These are phyloP conservation scores for Penicillium daleae DNA, from an alignment of 495 filamentous ascomycete genomes.

Conservation along the genomic window DNA sequence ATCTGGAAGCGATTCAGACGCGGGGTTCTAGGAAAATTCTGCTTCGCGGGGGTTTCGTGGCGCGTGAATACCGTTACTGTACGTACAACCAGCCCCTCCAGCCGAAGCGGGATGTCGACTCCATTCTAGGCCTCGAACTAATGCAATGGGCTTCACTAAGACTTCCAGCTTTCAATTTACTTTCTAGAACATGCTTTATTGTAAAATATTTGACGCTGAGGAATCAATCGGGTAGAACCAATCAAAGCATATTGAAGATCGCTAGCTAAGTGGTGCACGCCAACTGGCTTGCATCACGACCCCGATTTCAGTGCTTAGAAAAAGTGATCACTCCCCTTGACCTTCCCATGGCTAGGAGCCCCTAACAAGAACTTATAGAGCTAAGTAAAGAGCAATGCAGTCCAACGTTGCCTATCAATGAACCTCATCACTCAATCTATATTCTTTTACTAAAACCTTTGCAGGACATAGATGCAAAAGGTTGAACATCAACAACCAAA, in stretches of 20 bases:
- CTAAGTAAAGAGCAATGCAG: neutral
- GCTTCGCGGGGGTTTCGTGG: conserved; percentile 1
- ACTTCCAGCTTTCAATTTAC: neutral
- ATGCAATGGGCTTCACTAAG: neutral
- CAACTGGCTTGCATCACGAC: neutral
- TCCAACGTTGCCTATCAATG: neutral
- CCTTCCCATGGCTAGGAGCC: neutral
- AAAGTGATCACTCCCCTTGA: neutral
- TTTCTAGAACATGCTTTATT: too few relatives aligned
- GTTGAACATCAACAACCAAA: neutral
- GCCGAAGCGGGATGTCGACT: neutral
- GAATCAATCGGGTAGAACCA: too few relatives aligned
- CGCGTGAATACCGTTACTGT: conserved; percentile 5
- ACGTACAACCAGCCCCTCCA: neutral
- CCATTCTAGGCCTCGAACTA: neutral
- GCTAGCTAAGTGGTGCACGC: neutral
- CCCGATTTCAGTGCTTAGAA: neutral
- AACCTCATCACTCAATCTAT: too few relatives aligned
- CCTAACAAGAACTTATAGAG: neutral
- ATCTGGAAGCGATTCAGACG: neutral
- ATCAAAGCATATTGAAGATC: neutral
- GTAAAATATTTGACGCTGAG: too few relatives aligned
- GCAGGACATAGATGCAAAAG: neutral
- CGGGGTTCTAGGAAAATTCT: neutral
- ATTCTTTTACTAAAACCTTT: too few relatives aligned